Conservation (phyloP, 1,284 basidiomycete genomes). For the Moniliophthora roreri region DNA sequence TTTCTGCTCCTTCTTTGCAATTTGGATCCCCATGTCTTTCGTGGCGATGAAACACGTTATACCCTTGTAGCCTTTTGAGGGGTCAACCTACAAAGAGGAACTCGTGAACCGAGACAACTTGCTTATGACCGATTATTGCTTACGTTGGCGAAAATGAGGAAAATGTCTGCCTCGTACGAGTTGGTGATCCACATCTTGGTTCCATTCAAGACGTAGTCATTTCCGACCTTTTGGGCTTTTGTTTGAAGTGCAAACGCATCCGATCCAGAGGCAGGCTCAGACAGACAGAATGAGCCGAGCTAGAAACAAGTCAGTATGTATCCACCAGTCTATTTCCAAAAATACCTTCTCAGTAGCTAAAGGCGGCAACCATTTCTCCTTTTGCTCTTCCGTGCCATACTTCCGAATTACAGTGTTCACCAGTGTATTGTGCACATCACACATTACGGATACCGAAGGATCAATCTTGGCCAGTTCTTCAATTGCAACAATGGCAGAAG, state of each 20-base stretch:
- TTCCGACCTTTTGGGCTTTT: constrained; percentile 83
- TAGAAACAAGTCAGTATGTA: constrained; percentile 35
- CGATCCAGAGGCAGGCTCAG: constrained; percentile 90
- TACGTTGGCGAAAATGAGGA: constrained; percentile 93
- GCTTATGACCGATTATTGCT: constrained; percentile 21
- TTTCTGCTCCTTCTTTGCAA: constrained; percentile 99
- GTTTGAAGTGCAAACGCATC: constrained; percentile 98
- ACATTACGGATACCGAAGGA: constrained; percentile 94
- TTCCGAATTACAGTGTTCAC: constrained; percentile 94
- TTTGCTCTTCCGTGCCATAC: constrained; percentile 83
- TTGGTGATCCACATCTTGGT: constrained; percentile 99
- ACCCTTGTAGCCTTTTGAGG: constrained; percentile 96
- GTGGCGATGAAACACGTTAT: constrained; percentile 98
- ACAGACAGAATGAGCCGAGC: constrained; percentile 96
- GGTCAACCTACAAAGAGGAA: constrained; percentile 62
- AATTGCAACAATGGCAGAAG: constrained; percentile 93
- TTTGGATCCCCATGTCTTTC: constrained; percentile 95
- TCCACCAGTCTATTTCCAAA: too few relatives aligned
- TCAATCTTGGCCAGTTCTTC: constrained; percentile 97
- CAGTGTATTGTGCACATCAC: constrained; percentile 98
- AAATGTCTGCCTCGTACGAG: constrained; percentile 93
- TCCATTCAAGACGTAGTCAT: constrained; percentile 87
- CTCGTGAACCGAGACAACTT: not conserved
- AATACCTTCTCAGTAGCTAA: constrained; percentile 78
- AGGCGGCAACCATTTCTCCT: constrained; percentile 88